Conservation (phyloP, 768 basidiomycete species). For the Termitomyces sp. region DNA sequence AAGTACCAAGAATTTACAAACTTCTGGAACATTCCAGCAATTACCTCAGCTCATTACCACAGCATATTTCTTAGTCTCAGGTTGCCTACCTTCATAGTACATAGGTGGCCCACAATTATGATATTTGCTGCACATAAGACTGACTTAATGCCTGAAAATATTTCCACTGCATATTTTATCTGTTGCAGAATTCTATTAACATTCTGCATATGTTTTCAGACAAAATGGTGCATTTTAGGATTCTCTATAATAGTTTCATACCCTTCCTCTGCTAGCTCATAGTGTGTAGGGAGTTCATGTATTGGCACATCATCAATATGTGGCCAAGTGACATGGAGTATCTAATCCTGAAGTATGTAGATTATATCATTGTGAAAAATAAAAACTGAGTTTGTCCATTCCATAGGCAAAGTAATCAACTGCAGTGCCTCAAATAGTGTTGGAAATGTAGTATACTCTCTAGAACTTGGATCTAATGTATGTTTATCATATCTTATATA, state of each 20-base stretch:
- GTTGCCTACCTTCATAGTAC: too few relatives aligned
- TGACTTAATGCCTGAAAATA: too few relatives aligned
- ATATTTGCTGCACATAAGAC: too few relatives aligned
- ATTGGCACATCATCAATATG: too few relatives aligned
- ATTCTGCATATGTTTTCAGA: conserved; percentile 33
- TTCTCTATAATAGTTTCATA: conserved; percentile 34
- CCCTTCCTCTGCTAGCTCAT: conserved; percentile 19
- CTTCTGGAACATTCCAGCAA: too few relatives aligned
- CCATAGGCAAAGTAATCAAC: too few relatives aligned
- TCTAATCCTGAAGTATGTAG: conserved; percentile 25
- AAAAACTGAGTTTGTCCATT: conserved; percentile 13
- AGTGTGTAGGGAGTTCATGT: conserved; percentile 12
- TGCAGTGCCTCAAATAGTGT: conserved; percentile 27
- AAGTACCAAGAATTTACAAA: too few relatives aligned
- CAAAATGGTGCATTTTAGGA: conserved; percentile 26
- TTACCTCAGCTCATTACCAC: too few relatives aligned
- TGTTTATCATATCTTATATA: too few relatives aligned
- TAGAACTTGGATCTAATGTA: conserved; percentile 6
- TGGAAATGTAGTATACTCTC: conserved; percentile 32
- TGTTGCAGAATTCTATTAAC: conserved; percentile 31
- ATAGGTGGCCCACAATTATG: too few relatives aligned
- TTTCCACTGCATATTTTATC: conserved; percentile 28
- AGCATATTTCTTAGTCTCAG: too few relatives aligned
- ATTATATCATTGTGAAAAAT: conserved; percentile 36
- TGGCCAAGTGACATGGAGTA: too few relatives aligned